Base-by-base conservation (phyloP, 257 asterid genomes). In the Scutellaria barbata region DNA sequence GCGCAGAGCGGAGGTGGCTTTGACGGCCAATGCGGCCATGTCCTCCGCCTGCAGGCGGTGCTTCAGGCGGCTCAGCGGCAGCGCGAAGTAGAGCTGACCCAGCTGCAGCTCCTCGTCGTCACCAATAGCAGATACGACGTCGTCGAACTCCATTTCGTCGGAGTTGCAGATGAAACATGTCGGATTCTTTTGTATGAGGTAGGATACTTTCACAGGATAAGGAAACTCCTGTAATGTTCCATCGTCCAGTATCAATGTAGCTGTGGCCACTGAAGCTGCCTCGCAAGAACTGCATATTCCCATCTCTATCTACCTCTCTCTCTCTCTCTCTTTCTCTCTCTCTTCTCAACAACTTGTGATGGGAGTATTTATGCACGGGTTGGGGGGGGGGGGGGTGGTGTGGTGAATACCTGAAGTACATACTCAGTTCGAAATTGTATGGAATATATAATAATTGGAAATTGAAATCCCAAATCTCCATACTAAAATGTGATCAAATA, bases 1-100 rank as follows among this genome's bases (percentile, higher is more conserved):
- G 13, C 82, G 73, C 54, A 89, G 68, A 3, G 96, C 97, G 1
- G 90, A 79, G 75, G 83, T 84, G 8, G 97, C 97, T 48, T 86
- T 91, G 1, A 89, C 91, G 6, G 96, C 97, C 88, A 91, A 81
- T 75, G 96, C 95, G 0, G 97, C 96, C 96, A 91, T 91, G 69
- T 91, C 96, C 79, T 81, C 93, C 48, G 91, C 83, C 71, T 61
- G 81, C 1, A 89, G 76, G 75, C 80, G 85, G 57, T 69, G 81
- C 43, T 73, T 75, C 72, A 86, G 42, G 45, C 79, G 72, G 75
- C 59, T 77, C 71, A 87, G 41, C 16, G 96, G 95, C 71, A 89
- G 84, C 53, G 87, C 90, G 11, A 91, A 91, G 57, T 91, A 91
- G 22, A 87, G 75, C 75, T 91, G 96, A 2, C 96, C 96, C 3